Base-by-base conservation (phyloP, 176 grass and related monocot species). In the Poa annua region DNA sequence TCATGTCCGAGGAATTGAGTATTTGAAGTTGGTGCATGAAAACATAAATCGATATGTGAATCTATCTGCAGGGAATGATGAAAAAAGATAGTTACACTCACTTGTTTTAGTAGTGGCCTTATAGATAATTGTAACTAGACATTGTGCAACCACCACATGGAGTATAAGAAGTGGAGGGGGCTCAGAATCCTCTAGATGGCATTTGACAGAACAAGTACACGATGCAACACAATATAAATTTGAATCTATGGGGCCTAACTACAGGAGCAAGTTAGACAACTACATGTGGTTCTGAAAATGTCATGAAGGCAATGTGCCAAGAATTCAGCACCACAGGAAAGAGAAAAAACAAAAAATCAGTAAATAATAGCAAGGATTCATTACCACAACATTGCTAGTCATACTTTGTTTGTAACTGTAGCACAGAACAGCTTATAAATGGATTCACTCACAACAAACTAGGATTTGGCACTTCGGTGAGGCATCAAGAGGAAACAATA, bases 11-110 rank as follows among this genome's bases (percentile, higher is more conserved):
- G 11, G 71, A 89, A 91, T 77, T 89, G 87, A 35, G 89, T 91
- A 72, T 94, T 92, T 35, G 87, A 79, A 85, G 89, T 89, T 11
- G 87, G 84, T 29, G 91, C 78, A 87, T 89, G 84, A 78, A 94
- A 94, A 91, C 89, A 87, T 84, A 91, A 87, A 87, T 94, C 92
- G 87, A 94, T 94, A 78, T 91, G 74, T 0, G 84, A 91, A 91
- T 94, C 92, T 94, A 91, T 92, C 92, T 94, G 77, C 55, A 71
- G 22, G 29, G 34, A 15, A 83, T 2, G 17, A 86, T 39, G 50
- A 51, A 50, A 68, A 82, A 88, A 57, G 34, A 21, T 29, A 72
- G 39, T 51, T 66, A 24, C 4, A 10, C 41, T 42, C 41, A 42
- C 13, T 12, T 73, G 49, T 47, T n/a, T n/a, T 48, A 82, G 4